Evolutionary conservation across 1,284 basidiomycete species (phyloP), one percentile per base, ranked within the genome.

Genomic region (Neotropicomus parvogracilis): DNA sequence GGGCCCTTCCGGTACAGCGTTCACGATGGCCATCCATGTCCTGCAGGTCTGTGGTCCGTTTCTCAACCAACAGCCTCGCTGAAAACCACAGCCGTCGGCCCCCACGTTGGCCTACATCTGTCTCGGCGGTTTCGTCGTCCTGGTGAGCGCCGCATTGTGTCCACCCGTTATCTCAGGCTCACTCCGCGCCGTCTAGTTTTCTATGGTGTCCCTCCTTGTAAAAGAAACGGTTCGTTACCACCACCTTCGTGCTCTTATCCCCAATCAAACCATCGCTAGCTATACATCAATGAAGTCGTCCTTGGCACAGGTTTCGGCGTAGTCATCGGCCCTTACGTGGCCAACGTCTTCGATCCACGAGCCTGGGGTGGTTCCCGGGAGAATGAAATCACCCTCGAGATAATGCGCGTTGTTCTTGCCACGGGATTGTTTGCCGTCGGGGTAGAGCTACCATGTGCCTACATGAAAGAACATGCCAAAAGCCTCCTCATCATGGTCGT

Each of bases 201-300:
- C 87, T 35, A 79, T 89, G 73, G 74, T 91, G 44, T 88, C 88
- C 5, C 75, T 91, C 34, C 73, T 93, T 21, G 80, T 92, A 50
- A 92, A 89, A 64, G 90, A 97, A 68, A 84, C 74, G 68, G 85
- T 82, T 31, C 6, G 63, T 59, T 26, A 3, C 9, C 35, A 0
- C 42, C 20, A 6, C 38, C 14, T 10, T 36, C 19, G 1, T 20
- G 17, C 6, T 42, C 10, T 20, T 24, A 14, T 43, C 17, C 36
- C 28, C 3, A 27, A 17, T 37, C 13, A 44, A 41, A 8, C 6
- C n/a, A 9, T 38, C 21, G 3, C 12, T 51, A 86, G 74, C 65
- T 95, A 4, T 95, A 88, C 65, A 83, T 97, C 57, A 95, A 93
- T 58, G 95, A 97, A 73, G 93, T 95, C 20, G 85, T 94, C 29